Conservation (phyloP, 306 rosid genomes). For the Gleditsia sinensis region DNA sequence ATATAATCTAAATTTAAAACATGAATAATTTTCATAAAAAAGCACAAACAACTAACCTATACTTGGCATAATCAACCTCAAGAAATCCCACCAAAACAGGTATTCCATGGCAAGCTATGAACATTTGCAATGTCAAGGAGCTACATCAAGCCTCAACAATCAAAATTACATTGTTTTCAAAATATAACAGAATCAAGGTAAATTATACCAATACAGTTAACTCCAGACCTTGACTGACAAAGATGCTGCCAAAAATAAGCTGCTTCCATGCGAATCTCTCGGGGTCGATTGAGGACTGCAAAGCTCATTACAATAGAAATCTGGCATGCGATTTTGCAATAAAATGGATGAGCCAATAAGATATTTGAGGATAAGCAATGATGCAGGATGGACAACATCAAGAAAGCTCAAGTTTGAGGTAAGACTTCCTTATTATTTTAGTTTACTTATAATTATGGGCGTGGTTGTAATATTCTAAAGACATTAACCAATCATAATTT, state of each 20-base stretch:
- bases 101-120: slow-evolving; percentile 95
- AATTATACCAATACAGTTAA: slow-evolving; percentile 18
- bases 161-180: slow-evolving; percentile 19
- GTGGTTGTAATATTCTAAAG: background rate
- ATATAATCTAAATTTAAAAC: background rate
- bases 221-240: slow-evolving; percentile 88
- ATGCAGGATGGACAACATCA: background rate
- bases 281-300: slow-evolving; percentile 87
- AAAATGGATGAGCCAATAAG: slow-evolving; percentile 29
- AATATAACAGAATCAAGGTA: background rate
- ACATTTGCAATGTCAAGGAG: slow-evolving; percentile 97
- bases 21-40: background rate
- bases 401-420: background rate
- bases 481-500: too few relatives aligned
- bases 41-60: slow-evolving; percentile 66
- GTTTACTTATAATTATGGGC: background rate
- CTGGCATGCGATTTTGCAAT: slow-evolving; percentile 52
- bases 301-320: slow-evolving; percentile 90
- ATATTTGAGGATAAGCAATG: slow-evolving; percentile 24
- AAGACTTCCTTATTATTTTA: background rate
- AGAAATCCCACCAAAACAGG: slow-evolving; percentile 98
- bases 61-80: slow-evolving; percentile 97
- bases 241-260: slow-evolving; percentile 93
- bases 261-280: slow-evolving; percentile 99
- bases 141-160: slow-evolving; percentile 52